Percentiles rank a stretch among this genome's conserved stretches.
Evolutionary conservation across 805 yeast genomes (phyloP).

Genomic region (Ogataea salicorniae): DNA sequence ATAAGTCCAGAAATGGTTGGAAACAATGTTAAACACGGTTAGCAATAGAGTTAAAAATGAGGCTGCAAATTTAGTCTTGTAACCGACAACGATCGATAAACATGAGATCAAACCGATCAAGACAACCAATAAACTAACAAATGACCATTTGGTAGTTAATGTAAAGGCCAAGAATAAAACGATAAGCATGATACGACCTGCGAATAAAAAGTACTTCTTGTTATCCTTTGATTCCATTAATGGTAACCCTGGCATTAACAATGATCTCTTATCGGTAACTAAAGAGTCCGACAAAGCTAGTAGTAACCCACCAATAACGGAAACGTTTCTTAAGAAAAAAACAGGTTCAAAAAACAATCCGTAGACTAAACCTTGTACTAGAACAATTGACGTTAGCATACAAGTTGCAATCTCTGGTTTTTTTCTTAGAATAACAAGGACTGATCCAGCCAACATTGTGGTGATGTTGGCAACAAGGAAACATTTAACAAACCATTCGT

Average conservation of each 20-base stretch:
- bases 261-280: conserved; percentile 66
- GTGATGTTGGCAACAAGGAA: conserved; percentile 60
- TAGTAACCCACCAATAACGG: conserved; percentile 88
- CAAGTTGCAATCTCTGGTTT: conserved; percentile 66
- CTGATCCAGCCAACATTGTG: conserved; percentile 69
- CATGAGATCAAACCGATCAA: conserved; percentile 67
- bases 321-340: conserved; percentile 80
- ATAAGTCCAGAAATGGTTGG: conserved; percentile 87
- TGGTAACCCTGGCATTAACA: conserved; percentile 70
- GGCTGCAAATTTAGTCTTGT: conserved; percentile 87
- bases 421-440: conserved; percentile 63
- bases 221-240: conserved; percentile 65
- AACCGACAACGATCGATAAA: conserved; percentile 81
- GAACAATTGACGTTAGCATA: conserved; percentile 62
- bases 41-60: conserved; percentile 62
- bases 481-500: conserved; percentile 70
- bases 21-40: conserved; percentile 66
- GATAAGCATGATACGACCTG: conserved; percentile 83
- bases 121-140: conserved; percentile 58
- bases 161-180: conserved; percentile 83
- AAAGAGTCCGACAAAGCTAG: conserved; percentile 83
- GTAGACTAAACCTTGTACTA: conserved; percentile 81
- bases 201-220: conserved; percentile 76
- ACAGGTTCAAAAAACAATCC: conserved; percentile 78
- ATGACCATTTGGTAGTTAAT: conserved; percentile 67